Evolutionary conservation across 441 rosid species (phyloP), one percentile per base, ranked within the genome.

Genomic region (Erodium moschatum): DNA sequence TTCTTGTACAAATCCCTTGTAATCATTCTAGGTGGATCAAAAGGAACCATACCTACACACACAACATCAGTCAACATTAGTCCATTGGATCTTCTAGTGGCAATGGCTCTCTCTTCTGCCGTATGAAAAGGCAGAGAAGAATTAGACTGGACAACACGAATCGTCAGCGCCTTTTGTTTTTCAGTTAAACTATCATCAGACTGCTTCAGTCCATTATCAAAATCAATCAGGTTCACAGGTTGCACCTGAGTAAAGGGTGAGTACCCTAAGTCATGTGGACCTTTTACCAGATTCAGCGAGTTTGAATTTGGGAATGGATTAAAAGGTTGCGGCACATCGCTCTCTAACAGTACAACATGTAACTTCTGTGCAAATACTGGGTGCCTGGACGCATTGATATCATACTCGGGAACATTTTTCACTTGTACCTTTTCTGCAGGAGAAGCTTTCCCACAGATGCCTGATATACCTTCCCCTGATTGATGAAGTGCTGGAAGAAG

Each of bases 351-450:
- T 1, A 29, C 31, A 29, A 4, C 31, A 29, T 29, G 31, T 29
- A 29, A 29, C 1, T 29, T 29, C 31, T 29, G 31, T 29, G 31
- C 31, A 29, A 29, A 29, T 29, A 1, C 31, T 29, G 31, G 31
- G 31, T 29, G 31, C 31, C 31, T 29, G 4, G 31, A 71, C 29
- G 96, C 98, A 76, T 82, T 85, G 65, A 89, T 87, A 75, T 90
- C 98, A 76, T 87, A 93, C 74, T 85, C 83, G 1, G 96, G 89
- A 75, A 90, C 95, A 80, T 88, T 86, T 73, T 90, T 88, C 42
- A 89, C 96, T 83, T 89, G 91, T 56, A 84, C 87, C 75, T 85
- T 89, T 77, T 89, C 92, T 3, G 90, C 86, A 70, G 85, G 71
- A 44, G 86, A 83, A 52, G 88, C 78, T 73, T 83, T 83, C 74